These are phyloP conservation scores for Apodospora peruviana DNA, from an alignment of 495 filamentous ascomycete species.

Conservation along the genomic window DNA sequence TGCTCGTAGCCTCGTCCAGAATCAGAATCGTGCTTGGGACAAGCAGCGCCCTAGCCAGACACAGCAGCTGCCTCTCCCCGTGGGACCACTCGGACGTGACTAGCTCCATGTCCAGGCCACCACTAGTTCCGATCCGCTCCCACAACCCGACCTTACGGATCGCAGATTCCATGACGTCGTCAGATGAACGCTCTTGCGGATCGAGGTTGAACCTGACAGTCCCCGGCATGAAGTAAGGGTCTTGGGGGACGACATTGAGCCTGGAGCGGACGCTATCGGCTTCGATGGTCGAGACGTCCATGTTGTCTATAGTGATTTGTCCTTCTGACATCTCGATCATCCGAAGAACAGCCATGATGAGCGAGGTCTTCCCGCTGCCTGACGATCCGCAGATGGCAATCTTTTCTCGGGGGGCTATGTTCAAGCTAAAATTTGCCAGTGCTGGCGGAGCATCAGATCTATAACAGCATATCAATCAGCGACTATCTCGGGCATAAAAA, in stretches of 20 bases:
- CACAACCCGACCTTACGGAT: neutral
- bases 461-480: neutral
- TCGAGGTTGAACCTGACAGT: slow-evolving; percentile 13
- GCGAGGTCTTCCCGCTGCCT: slow-evolving; percentile 69
- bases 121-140: neutral
- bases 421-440: neutral
- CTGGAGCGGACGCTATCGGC: neutral
- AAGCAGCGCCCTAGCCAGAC: slow-evolving; percentile 53
- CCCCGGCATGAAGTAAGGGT: slow-evolving; percentile 46
- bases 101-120: slow-evolving; percentile 39
- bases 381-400: slow-evolving; percentile 5
- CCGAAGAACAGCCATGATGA: slow-evolving; percentile 81
- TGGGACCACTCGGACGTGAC: slow-evolving; percentile 46
- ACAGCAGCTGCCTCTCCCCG: slow-evolving; percentile 58
- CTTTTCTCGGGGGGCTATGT: neutral
- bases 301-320: slow-evolving; percentile 1
- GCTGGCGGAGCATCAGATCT: neutral
- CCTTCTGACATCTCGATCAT: slow-evolving; percentile 74
- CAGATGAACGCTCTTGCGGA: neutral
- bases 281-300: neutral
- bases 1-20: slow-evolving; percentile 2
- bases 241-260: slow-evolving; percentile 36
- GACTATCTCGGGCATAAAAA: neutral
- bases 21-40: slow-evolving; percentile 8
- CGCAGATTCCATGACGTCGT: neutral